Evolutionary conservation across 139 green algal genomes (phyloP).

Genomic region (Coccomyxa sp.): DNA sequence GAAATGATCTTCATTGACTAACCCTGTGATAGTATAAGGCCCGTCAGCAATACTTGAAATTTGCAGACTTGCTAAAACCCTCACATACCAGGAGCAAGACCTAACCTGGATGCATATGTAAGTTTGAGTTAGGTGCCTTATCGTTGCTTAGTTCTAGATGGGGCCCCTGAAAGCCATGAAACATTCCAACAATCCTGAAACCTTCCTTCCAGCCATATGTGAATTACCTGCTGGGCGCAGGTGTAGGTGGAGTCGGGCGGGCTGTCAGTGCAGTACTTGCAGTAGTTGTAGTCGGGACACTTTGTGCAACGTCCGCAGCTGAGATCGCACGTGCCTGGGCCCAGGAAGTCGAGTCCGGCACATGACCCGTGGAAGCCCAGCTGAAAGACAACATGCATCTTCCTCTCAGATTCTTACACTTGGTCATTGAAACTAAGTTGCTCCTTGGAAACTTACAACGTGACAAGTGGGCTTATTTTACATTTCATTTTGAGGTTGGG

Average conservation of each 20-base stretch:
- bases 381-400: no score
- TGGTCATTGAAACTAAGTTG: no score
- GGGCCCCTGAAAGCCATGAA: background rate
- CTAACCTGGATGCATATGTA: background rate
- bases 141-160: background rate
- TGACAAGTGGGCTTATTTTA: no score
- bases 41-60: no score
- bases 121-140: background rate
- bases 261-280: background rate
- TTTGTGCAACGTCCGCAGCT: background rate
- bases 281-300: background rate
- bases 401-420: no score
- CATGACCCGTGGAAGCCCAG: no score
- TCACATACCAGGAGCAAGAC: no score
- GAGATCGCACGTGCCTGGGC: background rate
- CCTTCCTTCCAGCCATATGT: background rate
- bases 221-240: background rate
- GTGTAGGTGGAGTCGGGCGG: background rate
- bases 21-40: no score
- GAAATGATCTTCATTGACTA: no score
- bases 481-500: no score
- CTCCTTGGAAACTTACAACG: no score
- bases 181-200: background rate
- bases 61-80: no score
- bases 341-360: background rate